Evolutionary conservation across 2,329 filamentous ascomycete genomes (phyloP).

Genomic region (Pochonia chlamydosporia): DNA sequence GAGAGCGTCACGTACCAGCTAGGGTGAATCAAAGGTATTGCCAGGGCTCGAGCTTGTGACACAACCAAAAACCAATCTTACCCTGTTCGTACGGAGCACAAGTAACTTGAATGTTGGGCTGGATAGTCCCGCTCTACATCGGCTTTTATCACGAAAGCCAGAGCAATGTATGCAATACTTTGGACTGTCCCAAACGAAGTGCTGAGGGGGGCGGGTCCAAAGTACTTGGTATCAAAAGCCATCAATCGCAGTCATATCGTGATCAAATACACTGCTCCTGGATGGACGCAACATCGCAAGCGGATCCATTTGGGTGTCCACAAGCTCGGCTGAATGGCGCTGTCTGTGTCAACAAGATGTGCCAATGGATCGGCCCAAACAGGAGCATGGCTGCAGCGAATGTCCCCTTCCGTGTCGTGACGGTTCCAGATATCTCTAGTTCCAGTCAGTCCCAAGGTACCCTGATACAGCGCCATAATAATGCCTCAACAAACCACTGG

Average conservation of each 20-base stretch:
- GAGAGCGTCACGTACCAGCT: too few species aligned
- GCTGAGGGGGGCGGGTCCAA: neutral
- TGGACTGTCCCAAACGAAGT: neutral
- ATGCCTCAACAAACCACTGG: neutral
- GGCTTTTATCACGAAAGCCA: neutral
- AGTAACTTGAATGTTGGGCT: neutral
- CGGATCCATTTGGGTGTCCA: neutral
- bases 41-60: neutral
- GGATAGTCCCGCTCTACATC: conserved; percentile 2
- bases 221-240: neutral
- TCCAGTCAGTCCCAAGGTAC: neutral
- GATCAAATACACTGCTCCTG: neutral
- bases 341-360: neutral
- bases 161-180: too few species aligned
- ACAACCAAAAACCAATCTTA: neutral
- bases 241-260: neutral
- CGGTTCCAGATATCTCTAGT: neutral
- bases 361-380: too few species aligned
- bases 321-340: neutral
- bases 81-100: neutral
- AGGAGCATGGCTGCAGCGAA: neutral
- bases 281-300: conserved; percentile 3
- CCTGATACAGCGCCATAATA: neutral
- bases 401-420: neutral
- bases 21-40: neutral